Conservation (phyloP, 805 yeast species). For the Myxozyma kluyveri region DNA sequence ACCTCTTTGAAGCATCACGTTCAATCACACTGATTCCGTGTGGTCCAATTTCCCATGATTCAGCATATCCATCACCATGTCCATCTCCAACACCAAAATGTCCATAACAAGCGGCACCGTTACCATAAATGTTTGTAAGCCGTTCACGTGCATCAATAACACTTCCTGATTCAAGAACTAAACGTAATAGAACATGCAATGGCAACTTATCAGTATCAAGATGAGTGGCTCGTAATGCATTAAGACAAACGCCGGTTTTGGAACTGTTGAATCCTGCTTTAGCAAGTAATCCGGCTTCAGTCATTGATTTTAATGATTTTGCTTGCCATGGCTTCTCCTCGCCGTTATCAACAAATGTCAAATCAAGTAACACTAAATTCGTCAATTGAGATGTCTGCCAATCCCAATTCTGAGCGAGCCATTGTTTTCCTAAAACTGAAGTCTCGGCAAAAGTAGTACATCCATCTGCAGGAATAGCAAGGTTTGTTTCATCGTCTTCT, state of each 20-base stretch:
- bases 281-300: constrained; percentile 42
- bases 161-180: constrained; percentile 36
- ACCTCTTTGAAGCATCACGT: constrained; percentile 9
- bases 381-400: constrained; percentile 39
- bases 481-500: constrained; percentile 7
- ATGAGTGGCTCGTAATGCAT: constrained; percentile 39
- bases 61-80: constrained; percentile 18
- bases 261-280: constrained; percentile 40
- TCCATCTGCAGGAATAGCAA: constrained; percentile 39
- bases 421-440: constrained; percentile 30
- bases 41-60: constrained; percentile 28
- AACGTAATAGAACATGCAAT: constrained; percentile 41
- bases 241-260: constrained; percentile 39
- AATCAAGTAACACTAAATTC: constrained; percentile 36
- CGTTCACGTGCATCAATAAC: constrained; percentile 31
- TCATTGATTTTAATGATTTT: constrained; percentile 34
- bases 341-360: constrained; percentile 21
- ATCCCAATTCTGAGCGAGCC: constrained; percentile 46
- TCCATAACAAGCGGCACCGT: constrained; percentile 27
- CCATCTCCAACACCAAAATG: constrained; percentile 30
- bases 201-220: constrained; percentile 39
- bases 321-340: constrained; percentile 16
- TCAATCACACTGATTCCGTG: constrained; percentile 18
- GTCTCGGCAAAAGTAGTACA: constrained; percentile 41
- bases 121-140: constrained; percentile 9